Evolutionary conservation across 2,329 filamentous ascomycete genomes (phyloP).

Genomic region (Cercospora berteroae): DNA sequence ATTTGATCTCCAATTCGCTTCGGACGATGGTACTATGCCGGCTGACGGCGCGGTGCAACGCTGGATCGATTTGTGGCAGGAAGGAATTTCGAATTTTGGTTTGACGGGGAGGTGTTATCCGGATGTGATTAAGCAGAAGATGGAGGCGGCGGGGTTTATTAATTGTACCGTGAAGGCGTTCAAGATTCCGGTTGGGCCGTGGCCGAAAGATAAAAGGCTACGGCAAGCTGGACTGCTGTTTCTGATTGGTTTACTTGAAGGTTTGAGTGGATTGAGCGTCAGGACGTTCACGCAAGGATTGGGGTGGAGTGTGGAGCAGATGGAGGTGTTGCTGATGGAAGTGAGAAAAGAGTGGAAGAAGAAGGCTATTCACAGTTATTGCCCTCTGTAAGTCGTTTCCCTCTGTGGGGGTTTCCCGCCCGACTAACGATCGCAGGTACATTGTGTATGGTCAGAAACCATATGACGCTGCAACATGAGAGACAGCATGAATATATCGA

Average conservation of each 20-base stretch:
- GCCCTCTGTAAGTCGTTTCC: constrained; percentile 28
- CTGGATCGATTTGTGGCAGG: constrained; percentile 29
- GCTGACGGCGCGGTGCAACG: constrained; percentile 20
- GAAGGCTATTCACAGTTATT: constrained; percentile 31
- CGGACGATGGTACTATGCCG: constrained; percentile 30
- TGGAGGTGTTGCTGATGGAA: constrained; percentile 33
- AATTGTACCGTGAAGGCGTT: constrained; percentile 32
- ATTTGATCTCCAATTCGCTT: constrained; percentile 30
- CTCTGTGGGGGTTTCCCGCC: background rate
- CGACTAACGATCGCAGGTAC: constrained; percentile 24
- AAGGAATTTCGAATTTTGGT: constrained; percentile 28
- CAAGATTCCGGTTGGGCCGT: constrained; percentile 34
- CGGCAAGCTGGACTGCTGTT: constrained; percentile 30
- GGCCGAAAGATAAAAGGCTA: constrained; percentile 31
- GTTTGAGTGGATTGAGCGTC: constrained; percentile 30
- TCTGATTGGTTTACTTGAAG: constrained; percentile 30
- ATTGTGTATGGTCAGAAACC: constrained; percentile 34
- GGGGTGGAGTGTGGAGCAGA: constrained; percentile 32
- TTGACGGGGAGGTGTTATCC: constrained; percentile 30
- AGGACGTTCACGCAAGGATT: constrained; percentile 32
- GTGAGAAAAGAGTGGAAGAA: constrained; percentile 31
- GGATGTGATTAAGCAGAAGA: constrained; percentile 37
- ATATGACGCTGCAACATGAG: constrained; percentile 8
- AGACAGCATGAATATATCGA: background rate
- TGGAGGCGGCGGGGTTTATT: constrained; percentile 37